phyloP scores from a whole-genome alignment of 441 rosid genomes.

The Adansonia madagascariensis region DNA sequence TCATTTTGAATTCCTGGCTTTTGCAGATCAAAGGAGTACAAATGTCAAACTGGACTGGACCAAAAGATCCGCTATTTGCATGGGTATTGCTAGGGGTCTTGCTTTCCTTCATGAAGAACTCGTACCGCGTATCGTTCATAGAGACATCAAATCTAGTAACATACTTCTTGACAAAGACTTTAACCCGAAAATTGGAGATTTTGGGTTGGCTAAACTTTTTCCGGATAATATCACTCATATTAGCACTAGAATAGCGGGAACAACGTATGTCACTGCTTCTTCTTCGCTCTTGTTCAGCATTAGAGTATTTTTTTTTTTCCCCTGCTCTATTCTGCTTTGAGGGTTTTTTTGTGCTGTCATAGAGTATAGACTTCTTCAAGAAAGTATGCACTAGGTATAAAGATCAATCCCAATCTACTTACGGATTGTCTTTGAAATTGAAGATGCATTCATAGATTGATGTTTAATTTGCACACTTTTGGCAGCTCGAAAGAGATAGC shows the following conservation, averaged over 20 bases:
- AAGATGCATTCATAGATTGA: neutral
- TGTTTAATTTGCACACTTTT: neutral
- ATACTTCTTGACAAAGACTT: conserved; percentile 77
- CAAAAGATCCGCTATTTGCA: conserved; percentile 71
- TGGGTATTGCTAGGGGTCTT: conserved; percentile 79
- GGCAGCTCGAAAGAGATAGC: neutral
- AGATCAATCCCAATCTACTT: neutral
- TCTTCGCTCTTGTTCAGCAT: neutral
- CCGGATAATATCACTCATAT: conserved; percentile 90
- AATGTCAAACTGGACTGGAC: conserved; percentile 64
- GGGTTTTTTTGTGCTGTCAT: neutral
- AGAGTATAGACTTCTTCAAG: neutral
- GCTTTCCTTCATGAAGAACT: conserved; percentile 84
- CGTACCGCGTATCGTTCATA: conserved; percentile 77
- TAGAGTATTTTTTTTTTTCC: neutral
- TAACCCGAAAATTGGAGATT: conserved; percentile 88
- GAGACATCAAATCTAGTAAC: conserved; percentile 93
- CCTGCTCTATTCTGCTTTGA: neutral
- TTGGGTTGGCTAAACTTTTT: conserved; percentile 92
- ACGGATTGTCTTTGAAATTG: conserved; percentile 1
- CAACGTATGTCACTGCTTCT: conserved; percentile 23
- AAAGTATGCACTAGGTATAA: neutral
- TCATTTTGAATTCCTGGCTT: conserved; percentile 17
- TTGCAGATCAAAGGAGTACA: conserved; percentile 58
- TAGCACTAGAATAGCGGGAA: conserved; percentile 53